These are phyloP conservation scores for Meyerozyma smithsonii DNA, from an alignment of 1,139 yeast genomes.

Conservation along the genomic window DNA sequence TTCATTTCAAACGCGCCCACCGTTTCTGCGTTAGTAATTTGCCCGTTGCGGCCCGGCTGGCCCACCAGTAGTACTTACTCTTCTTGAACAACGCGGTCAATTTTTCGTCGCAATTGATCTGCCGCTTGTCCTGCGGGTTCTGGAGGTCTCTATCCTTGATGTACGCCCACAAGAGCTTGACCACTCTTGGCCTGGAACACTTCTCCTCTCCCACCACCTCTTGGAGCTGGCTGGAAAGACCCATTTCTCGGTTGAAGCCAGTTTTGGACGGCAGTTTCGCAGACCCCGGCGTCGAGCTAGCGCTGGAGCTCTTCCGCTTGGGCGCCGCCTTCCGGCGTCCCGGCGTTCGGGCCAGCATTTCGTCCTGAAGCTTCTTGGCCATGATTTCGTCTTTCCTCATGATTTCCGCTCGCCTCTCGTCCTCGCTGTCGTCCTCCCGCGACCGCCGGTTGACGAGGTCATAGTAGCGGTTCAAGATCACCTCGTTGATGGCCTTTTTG, in stretches of 20 bases:
- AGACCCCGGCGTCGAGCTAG: conserved; percentile 2
- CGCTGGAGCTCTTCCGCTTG: conserved; percentile 6
- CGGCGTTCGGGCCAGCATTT: conserved; percentile 3
- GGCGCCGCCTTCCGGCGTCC: conserved; percentile 3
- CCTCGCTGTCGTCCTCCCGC: conserved; percentile 21
- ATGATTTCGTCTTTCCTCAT: conserved; percentile 39
- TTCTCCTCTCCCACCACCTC: conserved; percentile 35
- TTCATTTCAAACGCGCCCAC: conserved; percentile 69
- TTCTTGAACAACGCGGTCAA: conserved; percentile 55
- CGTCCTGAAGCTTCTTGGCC: conserved; percentile 23
- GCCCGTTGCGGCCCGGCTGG: too few relatives aligned
- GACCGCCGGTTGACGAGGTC: conserved; percentile 36
- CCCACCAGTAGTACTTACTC: conserved; percentile 30
- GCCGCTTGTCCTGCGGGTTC: conserved; percentile 63
- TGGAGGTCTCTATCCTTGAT: conserved; percentile 63
- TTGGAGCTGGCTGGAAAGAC: conserved; percentile 48
- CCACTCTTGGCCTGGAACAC: conserved; percentile 66
- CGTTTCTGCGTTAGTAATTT: conserved; percentile 34
- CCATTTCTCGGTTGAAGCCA: conserved; percentile 35
- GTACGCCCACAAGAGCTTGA: conserved; percentile 69
- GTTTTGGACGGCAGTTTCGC: conserved; percentile 16
- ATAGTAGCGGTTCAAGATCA: conserved; percentile 59
- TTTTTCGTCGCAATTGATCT: conserved; percentile 63
- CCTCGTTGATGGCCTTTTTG: conserved; percentile 54
- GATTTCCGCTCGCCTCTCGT: conserved; percentile 24